Base-by-base conservation (phyloP, 2,329 filamentous ascomycete species). In the Tolypocladium album region DNA sequence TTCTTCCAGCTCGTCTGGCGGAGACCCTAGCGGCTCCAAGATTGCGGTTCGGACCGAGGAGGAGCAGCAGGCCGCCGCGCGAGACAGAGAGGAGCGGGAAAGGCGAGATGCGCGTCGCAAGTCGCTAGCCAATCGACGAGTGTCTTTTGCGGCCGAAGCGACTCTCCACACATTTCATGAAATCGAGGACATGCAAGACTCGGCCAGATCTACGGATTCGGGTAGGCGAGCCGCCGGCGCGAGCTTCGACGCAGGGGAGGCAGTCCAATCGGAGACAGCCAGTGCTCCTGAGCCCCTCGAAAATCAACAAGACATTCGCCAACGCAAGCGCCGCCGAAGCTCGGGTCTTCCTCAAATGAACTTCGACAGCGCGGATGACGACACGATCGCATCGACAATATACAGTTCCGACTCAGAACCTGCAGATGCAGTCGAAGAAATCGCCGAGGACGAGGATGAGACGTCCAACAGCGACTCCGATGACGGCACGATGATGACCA, bases 121-220 rank as follows among this genome's bases (percentile, higher is more conserved):
- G 72, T 97, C 92, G 22, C 82, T 96, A 60, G 92, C 93, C 56
- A 96, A 94, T 71, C 86, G 94, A 68, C 86, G 94, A 69, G 94
- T 99, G 40, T 97, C 93, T 0, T 99, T 99, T 74, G 94, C 94
- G 5, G 94, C 94, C 1, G 94, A 99, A 75, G 94, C 94, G 15
- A 99, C 94, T 4, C 81, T 99, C 42, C 94, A 99, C 71, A 99
- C 94, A 0, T 97, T 96, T 82, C 92, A 97, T 69, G 92, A 94
- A 60, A 85, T 97, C 53, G 93, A 97, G 69, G 89, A 92, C 63
- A 82, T 86, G 70, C 91, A 92, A 69, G 92, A 97, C 70, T 90
- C 90, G 24, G 95, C 92, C 1, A 89, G 88, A 9, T 88, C 89
- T 0, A 88, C 87, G 0, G 89, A 93, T 64, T 86, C 87, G 13